A percentile compares a stretch with the other conserved stretches of the same genome.
These are phyloP conservation scores for Rhizophlyctis rosea DNA, from an alignment of 192 early-diverging fungal species.

Conservation along the genomic window DNA sequence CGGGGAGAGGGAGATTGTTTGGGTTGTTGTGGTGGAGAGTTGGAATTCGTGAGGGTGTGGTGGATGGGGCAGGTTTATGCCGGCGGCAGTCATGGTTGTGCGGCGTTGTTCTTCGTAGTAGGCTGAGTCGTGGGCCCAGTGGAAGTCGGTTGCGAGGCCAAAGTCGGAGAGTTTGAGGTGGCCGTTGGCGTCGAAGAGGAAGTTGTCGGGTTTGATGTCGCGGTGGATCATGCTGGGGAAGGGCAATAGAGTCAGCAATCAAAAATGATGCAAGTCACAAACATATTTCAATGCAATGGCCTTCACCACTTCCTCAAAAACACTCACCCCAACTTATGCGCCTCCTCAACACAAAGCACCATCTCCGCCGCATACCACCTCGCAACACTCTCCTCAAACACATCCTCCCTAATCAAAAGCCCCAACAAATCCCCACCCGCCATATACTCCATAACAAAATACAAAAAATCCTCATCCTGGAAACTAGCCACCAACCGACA, in stretches of 20 bases:
- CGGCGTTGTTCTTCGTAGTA: slow-evolving; percentile 61
- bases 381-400: slow-evolving; percentile 48
- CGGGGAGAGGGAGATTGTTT: neutral
- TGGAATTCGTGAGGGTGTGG: neutral
- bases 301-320: too few species aligned
- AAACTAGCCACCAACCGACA: slow-evolving; percentile 46
- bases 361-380: slow-evolving; percentile 48
- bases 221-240: slow-evolving; percentile 44
- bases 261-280: neutral
- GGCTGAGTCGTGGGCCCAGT: slow-evolving; percentile 60
- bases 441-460: slow-evolving; percentile 58
- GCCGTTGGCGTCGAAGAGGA: slow-evolving; percentile 62
- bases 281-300: slow-evolving; percentile 8
- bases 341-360: slow-evolving; percentile 51
- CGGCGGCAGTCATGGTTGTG: slow-evolving; percentile 24
- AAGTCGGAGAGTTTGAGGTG: slow-evolving; percentile 71
- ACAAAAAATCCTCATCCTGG: slow-evolving; percentile 49
- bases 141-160: slow-evolving; percentile 67
- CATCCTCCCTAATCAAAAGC: slow-evolving; percentile 48
- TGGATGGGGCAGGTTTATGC: slow-evolving; percentile 2
- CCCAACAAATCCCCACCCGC: slow-evolving; percentile 47
- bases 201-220: slow-evolving; percentile 75
- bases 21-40: neutral
- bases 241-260: neutral
- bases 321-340: slow-evolving; percentile 51